A percentile compares a stretch with the other conserved stretches of the same genome.
Conservation (phyloP, 202 grass and related monocot genomes). For the Elaeis oleifera region DNA sequence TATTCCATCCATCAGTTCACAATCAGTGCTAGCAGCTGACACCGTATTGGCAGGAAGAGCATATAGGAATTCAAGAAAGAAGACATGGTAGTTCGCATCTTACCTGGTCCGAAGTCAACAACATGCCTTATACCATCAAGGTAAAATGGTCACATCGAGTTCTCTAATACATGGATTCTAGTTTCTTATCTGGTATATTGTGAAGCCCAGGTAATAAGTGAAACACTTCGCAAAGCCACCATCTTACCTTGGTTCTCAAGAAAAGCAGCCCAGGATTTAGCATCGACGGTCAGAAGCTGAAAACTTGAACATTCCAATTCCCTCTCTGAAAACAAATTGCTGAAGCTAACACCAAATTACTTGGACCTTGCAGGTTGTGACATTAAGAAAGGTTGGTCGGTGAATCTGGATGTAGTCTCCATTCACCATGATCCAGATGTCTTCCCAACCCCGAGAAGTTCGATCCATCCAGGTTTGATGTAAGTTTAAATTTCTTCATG, state of each 20-base stretch:
- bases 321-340: not conserved
- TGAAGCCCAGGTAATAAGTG: conserved; percentile 41
- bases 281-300: conserved; percentile 34
- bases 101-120: conserved; percentile 43
- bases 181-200: not conserved
- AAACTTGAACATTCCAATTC: not conserved
- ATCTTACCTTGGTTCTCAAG: conserved; percentile 59
- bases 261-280: conserved; percentile 48
- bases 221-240: conserved; percentile 61
- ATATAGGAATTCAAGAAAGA: conserved; percentile 32
- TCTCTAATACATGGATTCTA: not conserved
- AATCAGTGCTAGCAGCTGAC: no score
- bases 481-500: not conserved
- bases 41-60: conserved; percentile 37
- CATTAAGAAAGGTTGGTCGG: conserved; percentile 45
- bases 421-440: conserved; percentile 57
- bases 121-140: conserved; percentile 57
- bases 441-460: conserved; percentile 45
- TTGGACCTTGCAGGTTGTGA: conserved; percentile 23
- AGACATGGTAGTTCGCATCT: conserved; percentile 6
- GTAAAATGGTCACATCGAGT: not conserved
- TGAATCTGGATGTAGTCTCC: conserved; percentile 70
- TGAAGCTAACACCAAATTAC: not conserved
- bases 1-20: no score
- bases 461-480: conserved; percentile 44